Evolutionary conservation across 2,329 filamentous ascomycete genomes (phyloP).

Genomic region (Xylaria arbuscula): DNA sequence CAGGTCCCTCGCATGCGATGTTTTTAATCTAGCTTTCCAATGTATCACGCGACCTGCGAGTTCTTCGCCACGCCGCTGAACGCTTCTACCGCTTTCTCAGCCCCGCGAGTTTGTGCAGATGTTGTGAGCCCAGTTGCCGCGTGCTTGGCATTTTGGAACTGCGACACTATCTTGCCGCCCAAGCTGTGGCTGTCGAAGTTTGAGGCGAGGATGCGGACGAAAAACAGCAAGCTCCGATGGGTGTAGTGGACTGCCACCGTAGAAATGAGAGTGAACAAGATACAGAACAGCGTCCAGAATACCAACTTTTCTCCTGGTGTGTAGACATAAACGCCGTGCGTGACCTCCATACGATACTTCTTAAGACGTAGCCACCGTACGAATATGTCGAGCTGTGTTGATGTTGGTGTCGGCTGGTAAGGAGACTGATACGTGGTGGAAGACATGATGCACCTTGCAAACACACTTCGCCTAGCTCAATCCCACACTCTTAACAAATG

Average conservation of each 20-base stretch:
- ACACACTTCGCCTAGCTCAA: constrained; percentile 2
- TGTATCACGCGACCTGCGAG: constrained; percentile 38
- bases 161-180: constrained; percentile 8
- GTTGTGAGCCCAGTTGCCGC: constrained; percentile 21
- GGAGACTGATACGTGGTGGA: constrained; percentile 29
- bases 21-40: not conserved
- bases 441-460: constrained; percentile 25
- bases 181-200: constrained; percentile 5
- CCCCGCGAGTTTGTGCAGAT: constrained; percentile 13
- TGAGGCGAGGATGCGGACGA: constrained; percentile 54
- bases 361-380: constrained; percentile 78
- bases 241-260: constrained; percentile 77
- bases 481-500: not conserved
- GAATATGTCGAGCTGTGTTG: constrained; percentile 51
- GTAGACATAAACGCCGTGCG: constrained; percentile 82
- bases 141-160: constrained; percentile 11
- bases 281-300: constrained; percentile 80
- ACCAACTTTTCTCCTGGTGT: constrained; percentile 81
- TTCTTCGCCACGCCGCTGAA: constrained; percentile 29
- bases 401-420: constrained; percentile 35
- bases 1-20: not conserved
- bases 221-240: constrained; percentile 70
- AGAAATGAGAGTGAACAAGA: constrained; percentile 74
- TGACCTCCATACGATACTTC: constrained; percentile 85
- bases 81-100: constrained; percentile 12